Evolutionary conservation across 345 rosid species (phyloP).

Genomic region (Streptanthus diversifolius): DNA sequence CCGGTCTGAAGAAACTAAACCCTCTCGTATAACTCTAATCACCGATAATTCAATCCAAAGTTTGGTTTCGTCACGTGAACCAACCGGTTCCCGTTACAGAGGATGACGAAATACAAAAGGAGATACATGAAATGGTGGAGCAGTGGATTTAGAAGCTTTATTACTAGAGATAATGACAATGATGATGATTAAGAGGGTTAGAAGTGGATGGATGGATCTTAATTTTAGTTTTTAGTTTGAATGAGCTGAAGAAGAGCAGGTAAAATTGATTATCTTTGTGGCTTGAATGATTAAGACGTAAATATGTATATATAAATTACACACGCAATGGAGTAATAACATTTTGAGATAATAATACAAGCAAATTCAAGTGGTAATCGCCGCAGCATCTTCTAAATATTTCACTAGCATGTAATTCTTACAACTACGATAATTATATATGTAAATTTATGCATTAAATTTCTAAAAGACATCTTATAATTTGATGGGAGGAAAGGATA

Average conservation of each 20-base stretch:
- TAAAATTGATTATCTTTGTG: neutral
- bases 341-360: conserved; percentile 2
- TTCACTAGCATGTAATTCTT: neutral
- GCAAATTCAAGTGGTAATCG: neutral
- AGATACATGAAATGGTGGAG: conserved; percentile 38
- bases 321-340: conserved; percentile 8
- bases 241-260: conserved; percentile 4
- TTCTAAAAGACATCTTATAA: neutral
- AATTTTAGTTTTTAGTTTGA: neutral
- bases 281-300: neutral
- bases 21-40: too few species aligned
- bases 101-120: conserved; percentile 38
- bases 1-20: too few species aligned
- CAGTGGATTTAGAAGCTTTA: conserved; percentile 36
- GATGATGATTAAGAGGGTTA: neutral
- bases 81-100: too few species aligned
- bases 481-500: too few species aligned
- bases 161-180: neutral
- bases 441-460: neutral
- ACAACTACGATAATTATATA: neutral
- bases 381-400: neutral
- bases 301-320: neutral
- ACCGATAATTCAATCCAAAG: too few species aligned
- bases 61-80: too few species aligned
- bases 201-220: neutral